A percentile compares a stretch with the other conserved stretches of the same genome.
Conservation (phyloP, 805 yeast species). For the Pichia nanzhaoensis region DNA sequence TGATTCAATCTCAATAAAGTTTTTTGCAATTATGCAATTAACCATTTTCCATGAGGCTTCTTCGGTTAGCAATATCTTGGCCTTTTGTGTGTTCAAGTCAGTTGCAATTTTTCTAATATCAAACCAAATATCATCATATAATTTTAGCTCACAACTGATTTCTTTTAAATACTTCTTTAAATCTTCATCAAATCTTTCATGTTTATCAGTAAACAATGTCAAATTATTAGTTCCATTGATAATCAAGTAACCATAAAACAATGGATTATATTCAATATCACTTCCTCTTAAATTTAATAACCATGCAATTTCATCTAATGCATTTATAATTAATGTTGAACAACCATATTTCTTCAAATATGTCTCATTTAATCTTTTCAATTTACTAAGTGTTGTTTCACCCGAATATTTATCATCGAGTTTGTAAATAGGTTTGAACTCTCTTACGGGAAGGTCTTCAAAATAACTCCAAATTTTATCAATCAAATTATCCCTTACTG, state of each 20-base stretch:
- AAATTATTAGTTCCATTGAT: slow-evolving; percentile 34
- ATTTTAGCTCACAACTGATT: slow-evolving; percentile 37
- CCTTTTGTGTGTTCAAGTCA: slow-evolving; percentile 14
- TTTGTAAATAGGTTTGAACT: slow-evolving; percentile 41
- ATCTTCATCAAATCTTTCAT: slow-evolving; percentile 31
- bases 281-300: slow-evolving; percentile 65
- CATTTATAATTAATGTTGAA: slow-evolving; percentile 33
- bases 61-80: slow-evolving; percentile 44
- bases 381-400: slow-evolving; percentile 50
- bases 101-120: slow-evolving; percentile 35
- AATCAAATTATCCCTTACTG: slow-evolving; percentile 42
- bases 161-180: slow-evolving; percentile 35
- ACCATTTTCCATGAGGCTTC: slow-evolving; percentile 65
- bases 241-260: slow-evolving; percentile 45
- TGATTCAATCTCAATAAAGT: slow-evolving; percentile 39
- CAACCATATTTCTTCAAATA: slow-evolving; percentile 30
- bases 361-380: slow-evolving; percentile 36
- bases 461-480: slow-evolving; percentile 44
- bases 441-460: slow-evolving; percentile 57
- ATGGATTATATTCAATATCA: slow-evolving; percentile 50
- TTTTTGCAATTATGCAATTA: slow-evolving; percentile 37
- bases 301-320: slow-evolving; percentile 89
- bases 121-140: slow-evolving; percentile 41
- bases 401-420: slow-evolving; percentile 59
- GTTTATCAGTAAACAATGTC: slow-evolving; percentile 37